These are phyloP conservation scores for Perkinsus olseni DNA, from an alignment of 169 alveolate genomes.

Conservation along the genomic window DNA sequence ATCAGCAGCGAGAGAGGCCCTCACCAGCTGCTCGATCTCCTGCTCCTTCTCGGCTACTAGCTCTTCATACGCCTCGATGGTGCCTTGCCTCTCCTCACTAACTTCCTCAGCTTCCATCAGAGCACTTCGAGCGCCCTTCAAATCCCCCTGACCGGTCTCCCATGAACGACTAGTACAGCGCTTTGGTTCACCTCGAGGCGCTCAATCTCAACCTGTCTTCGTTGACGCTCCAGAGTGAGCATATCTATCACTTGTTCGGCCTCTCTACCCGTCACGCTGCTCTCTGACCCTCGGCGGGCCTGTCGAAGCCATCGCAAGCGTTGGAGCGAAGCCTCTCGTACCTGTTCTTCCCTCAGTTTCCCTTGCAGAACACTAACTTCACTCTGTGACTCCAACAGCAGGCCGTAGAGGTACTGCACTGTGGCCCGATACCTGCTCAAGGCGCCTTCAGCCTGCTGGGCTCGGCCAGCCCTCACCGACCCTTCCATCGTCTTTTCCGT, in stretches of 20 bases:
- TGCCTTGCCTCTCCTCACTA: not conserved
- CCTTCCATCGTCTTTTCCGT: not conserved
- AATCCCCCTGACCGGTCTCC: not conserved
- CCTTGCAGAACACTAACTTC: not conserved
- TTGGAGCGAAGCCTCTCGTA: no score
- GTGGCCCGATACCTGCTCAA: not conserved
- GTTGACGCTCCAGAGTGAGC: not conserved
- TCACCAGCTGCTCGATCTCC: not conserved
- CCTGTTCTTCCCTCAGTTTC: not conserved
- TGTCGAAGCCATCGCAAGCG: not conserved
- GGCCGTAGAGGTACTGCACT: not conserved
- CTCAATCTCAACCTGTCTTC: not conserved
- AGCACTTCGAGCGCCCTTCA: not conserved
- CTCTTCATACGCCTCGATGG: not conserved
- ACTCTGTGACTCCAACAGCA: not conserved
- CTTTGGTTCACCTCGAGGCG: not conserved
- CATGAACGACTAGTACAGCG: not conserved
- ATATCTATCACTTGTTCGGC: not conserved
- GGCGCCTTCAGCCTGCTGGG: not conserved
- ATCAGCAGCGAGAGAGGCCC: no score
- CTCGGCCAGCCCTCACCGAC: not conserved
- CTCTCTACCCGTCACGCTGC: not conserved
- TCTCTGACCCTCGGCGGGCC: not conserved
- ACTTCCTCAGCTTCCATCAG: not conserved
- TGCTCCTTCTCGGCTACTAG: not conserved